Evolutionary conservation across 1,284 basidiomycete genomes (phyloP), one percentile per base, ranked within the genome.

Genomic region (Cutaneotrichosporon cutaneum): DNA sequence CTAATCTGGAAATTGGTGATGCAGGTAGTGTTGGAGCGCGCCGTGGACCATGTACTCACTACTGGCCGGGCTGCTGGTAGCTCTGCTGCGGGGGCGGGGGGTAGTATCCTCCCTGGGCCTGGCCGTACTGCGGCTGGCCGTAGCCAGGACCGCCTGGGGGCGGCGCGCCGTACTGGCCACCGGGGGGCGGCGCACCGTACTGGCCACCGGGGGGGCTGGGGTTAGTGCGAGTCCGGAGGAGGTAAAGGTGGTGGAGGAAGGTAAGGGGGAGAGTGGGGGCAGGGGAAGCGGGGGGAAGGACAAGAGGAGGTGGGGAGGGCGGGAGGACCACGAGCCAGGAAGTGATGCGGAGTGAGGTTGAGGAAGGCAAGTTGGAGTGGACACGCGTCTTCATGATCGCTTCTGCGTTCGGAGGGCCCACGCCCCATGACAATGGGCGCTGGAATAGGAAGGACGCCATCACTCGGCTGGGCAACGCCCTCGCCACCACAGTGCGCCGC

Each of bases 11-110:
- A 6, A 21, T 21, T 7, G 16, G n/a, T 3, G 3, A 10, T 30
- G 30, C 30, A 30, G 30, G 30, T n/a, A 35, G 32, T 18, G 39
- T 7, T 7, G 6, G 6, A n/a, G 7, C 39, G 10, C 36, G 33
- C 24, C 22, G 0, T 6, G n/a, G 21, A 10, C 13, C 30, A 24
- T 22, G 30, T 30, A 70, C 73, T 67, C 63, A 73, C 73, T 65
- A 65, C 61, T 62, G 60, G 11, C 64, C 64, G 4, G 52, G 61
- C 58, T 65, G 64, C 53, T 62, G 60, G 61, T 65, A 65, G 61
- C 61, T 58, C 64, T 65, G 64, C 66, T 73, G 70, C 47, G 72
- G 74, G 35, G 75, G 58, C 11, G 75, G 75, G 33, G 74, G 74
- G 62, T 75, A 75, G 64, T 77, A 73, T 0, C 68, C 68, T 33